Evolutionary conservation across 306 rosid genomes (phyloP), one percentile per base, ranked within the genome.

Genomic region (Canavalia gladiata): DNA sequence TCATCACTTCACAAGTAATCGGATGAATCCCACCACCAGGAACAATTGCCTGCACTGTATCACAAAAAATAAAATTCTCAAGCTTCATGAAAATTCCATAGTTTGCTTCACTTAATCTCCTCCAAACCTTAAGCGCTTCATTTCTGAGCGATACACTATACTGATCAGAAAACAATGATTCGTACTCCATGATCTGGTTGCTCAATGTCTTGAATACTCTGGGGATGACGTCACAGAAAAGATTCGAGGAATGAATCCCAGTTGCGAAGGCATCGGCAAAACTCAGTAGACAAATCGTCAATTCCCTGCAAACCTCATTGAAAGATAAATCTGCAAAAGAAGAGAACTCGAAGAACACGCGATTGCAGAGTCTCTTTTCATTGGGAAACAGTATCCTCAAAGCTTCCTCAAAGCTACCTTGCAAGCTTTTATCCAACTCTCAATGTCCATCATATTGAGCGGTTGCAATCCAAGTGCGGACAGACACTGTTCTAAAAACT

Each of bases 251-350:
- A 8, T 90, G 85, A 52, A 86, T 86, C 25, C 92, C 47, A 43
- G 54, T 49, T 0, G 41, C 41, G 4, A 90, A 82, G 5, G 94
- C 88, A 30, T 86, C 90, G 1, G 90, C 89, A 5, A 90, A 90
- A 55, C 87, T 88, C 68, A 92, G 77, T 0, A 92, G 89, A 86
- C 86, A 90, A 79, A 89, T 82, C 63, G 89, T 80, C 4, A 88
- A 83, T 79, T 47, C 90, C 87, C 1, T 93, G 68, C 93, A 92
- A 13, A 87, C 89, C 86, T 92, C 94, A 89, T 86, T 87, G 84
- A 92, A 92, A 6, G 91, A 89, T 56, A 85, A 86, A 28, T 89
- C 89, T 0, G 90, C 85, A 25, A 91, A 81, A 9, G 93, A 83
- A 18, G 90, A 72, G 79, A 87, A 84, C 25, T 94, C 93, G 46